Conservation (phyloP, 225 moss, liverwort and hornwort species). For the Polytrichum formosum region DNA sequence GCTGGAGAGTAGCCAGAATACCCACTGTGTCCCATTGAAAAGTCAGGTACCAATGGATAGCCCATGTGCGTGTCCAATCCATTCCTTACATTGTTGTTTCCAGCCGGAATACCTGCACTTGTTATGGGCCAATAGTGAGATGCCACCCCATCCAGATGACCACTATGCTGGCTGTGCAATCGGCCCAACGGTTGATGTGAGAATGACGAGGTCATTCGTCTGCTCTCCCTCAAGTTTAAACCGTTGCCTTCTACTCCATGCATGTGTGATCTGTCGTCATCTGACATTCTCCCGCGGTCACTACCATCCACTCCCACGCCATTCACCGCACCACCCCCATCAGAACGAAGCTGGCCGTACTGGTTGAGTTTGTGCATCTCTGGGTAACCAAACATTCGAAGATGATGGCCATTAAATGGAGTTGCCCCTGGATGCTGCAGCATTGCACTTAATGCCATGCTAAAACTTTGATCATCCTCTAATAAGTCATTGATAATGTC, state of each 20-base stretch:
- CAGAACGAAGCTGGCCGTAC: constrained; percentile 64
- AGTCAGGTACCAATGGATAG: constrained; percentile 89
- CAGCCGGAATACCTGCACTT: constrained; percentile 64
- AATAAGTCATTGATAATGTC: constrained; percentile 96
- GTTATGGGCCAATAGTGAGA: constrained; percentile 90
- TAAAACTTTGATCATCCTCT: constrained; percentile 87
- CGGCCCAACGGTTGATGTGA: constrained; percentile 65
- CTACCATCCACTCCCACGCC: constrained; percentile 52
- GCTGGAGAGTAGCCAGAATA: constrained; percentile 53
- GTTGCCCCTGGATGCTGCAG: constrained; percentile 62
- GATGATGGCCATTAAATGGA: constrained; percentile 49
- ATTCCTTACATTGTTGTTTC: constrained; percentile 57
- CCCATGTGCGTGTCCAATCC: constrained; percentile 86
- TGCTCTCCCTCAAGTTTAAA: constrained; percentile 47
- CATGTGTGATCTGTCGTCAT: constrained; percentile 15
- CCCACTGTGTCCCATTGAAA: constrained; percentile 83
- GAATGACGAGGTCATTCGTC: constrained; percentile 57
- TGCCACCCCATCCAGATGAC: constrained; percentile 70
- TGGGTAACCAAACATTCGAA: constrained; percentile 50
- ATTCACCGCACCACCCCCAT: constrained; percentile 43
- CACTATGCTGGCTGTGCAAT: constrained; percentile 77
- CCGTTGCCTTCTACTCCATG: constrained; percentile 39
- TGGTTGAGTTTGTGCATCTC: constrained; percentile 75
- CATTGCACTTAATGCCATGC: constrained; percentile 56
- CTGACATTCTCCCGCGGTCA: constrained; percentile 70